These are phyloP conservation scores for Esteya vermicola DNA, from an alignment of 2,329 filamentous ascomycete genomes.

Conservation along the genomic window DNA sequence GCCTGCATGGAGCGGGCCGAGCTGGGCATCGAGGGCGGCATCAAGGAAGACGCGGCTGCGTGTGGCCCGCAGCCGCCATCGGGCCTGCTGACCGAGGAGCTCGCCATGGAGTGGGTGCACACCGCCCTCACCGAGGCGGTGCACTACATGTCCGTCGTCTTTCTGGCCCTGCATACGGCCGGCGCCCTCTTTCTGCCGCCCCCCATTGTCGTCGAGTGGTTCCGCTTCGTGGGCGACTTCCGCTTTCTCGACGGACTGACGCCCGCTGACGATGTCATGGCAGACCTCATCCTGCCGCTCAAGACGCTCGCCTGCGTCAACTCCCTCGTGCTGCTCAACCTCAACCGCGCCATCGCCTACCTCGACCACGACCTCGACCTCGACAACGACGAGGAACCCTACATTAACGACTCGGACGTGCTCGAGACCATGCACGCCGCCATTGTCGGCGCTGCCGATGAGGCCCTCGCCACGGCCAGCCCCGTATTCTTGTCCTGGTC, in stretches of 20 bases:
- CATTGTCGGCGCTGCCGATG: slow-evolving; percentile 45
- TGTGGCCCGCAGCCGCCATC: too few species aligned
- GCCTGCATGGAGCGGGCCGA: slow-evolving; percentile 35
- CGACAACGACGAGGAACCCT: slow-evolving; percentile 33
- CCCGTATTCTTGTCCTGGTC: slow-evolving; percentile 74
- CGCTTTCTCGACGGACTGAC: slow-evolving; percentile 55
- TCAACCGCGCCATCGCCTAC: slow-evolving; percentile 42
- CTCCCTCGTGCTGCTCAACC: slow-evolving; percentile 58
- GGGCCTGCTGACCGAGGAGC: slow-evolving; percentile 37
- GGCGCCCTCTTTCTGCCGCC: slow-evolving; percentile 40
- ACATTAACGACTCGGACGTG: slow-evolving; percentile 54
- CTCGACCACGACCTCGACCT: slow-evolving; percentile 35
- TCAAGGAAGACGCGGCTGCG: slow-evolving; percentile 30
- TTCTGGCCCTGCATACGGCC: slow-evolving; percentile 51
- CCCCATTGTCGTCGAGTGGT: slow-evolving; percentile 54
- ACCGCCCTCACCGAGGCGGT: slow-evolving; percentile 55
- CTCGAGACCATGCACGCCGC: slow-evolving; percentile 60
- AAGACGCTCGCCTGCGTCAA: slow-evolving; percentile 57
- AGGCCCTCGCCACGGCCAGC: slow-evolving; percentile 46
- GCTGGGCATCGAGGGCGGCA: slow-evolving; percentile 30
- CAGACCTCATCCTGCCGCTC: slow-evolving; percentile 44
- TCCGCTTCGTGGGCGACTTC: slow-evolving; percentile 53
- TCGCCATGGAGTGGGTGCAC: slow-evolving; percentile 45
- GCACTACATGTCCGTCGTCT: slow-evolving; percentile 59
- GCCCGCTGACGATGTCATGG: slow-evolving; percentile 25